Base-by-base conservation (phyloP, 768 basidiomycete genomes). In the Suillus tomentosus region DNA sequence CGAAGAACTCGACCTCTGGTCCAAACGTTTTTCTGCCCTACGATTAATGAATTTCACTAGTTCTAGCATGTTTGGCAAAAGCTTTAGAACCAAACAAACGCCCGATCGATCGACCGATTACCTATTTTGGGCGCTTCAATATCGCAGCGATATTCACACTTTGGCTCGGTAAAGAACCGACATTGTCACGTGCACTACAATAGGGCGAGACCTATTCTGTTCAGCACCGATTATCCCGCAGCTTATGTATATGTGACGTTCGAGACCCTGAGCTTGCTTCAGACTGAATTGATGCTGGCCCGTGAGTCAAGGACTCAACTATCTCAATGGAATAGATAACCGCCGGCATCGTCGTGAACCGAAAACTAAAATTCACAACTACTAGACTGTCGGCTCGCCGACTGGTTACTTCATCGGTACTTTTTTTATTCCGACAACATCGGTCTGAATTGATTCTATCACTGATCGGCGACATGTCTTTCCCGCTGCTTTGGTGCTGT, bases 71-170 rank as follows among this genome's bases (percentile, higher is more conserved):
- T 64, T 64, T 64, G 60, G 63, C 63, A 47, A 40, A 15, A 17
- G 61, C 63, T 50, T 61, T 17, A 42, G 48, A 62, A 64, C 50
- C 55, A 64, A 64, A 64, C 63, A 64, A 64, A 42, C 22, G 13
- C 53, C n/a, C 37, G 51, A 34, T 34, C 48, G 55, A 56, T 56
- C 51, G 36, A 56, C 36, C 4, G 3, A 56, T 56, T 39, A 5
- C 55, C 55, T 56, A 14, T 56, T 56, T 54, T 37, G 36, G 27
- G 56, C 39, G 53, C 31, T 39, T 24, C 37, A 56, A 22, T 3
- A 39, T 10, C 22, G 9, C 31, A 11, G 10, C 3, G 19, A 15
- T 5, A 53, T 31, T 13, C 3, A 24, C 55, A 39, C 37, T 13
- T 24, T 39, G 22, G 8, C 24, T 57, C 37, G 9, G 15, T 57